Evolutionary conservation across 495 filamentous ascomycete genomes (phyloP), one percentile per base, ranked within the genome.

Genomic region (Neurospora sp.): DNA sequence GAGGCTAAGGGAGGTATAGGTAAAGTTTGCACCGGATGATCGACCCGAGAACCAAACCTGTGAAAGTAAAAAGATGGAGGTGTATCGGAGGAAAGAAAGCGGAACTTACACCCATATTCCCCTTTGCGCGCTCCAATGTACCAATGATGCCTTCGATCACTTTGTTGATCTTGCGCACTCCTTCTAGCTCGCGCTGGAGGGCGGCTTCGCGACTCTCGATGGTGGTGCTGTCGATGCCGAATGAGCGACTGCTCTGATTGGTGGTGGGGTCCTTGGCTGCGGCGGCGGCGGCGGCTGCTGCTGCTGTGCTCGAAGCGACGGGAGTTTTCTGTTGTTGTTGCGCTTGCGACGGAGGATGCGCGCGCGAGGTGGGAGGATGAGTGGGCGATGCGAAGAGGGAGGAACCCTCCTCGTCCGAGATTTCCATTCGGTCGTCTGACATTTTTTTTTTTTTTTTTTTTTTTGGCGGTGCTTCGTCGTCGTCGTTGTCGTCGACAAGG

Each of bases 111-210:
- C 93, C 89, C 95, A 99, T 98, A 81, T 98, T 98, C 48, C 87
- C 89, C 78, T 91, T 93, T 11, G 96, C 93, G 73, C 89, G 88
- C 76, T 93, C 90, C 8, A 98, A 84, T 39, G 91, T 94, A 15
- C 87, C 85, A n/a, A 97, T 83, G 5, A 97, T 90, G 4, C 89
- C 90, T 81, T 97, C 93, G 74, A 99, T 92, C 13, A 94, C 89
- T 70, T 91, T 85, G 77, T 98, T 98, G 78, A 99, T 91, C 69
- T 90, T 91, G 54, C 90, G 88, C 21, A 99, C 90, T 59, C 89
- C 89, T 38, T 92, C 89, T n/a, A 98, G 83, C 80, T 99, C 96
- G 42, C 86, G 89, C 5, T 86, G 89, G 48, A 98, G 85, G 8
- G 87, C 88, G 15, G 89, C 89, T 76, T 97, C 92, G 24, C 91